Percentiles rank a stretch among this genome's conserved stretches.
Evolutionary conservation across 1,139 yeast genomes (phyloP).

Genomic region (Kodamaea fungicola): DNA sequence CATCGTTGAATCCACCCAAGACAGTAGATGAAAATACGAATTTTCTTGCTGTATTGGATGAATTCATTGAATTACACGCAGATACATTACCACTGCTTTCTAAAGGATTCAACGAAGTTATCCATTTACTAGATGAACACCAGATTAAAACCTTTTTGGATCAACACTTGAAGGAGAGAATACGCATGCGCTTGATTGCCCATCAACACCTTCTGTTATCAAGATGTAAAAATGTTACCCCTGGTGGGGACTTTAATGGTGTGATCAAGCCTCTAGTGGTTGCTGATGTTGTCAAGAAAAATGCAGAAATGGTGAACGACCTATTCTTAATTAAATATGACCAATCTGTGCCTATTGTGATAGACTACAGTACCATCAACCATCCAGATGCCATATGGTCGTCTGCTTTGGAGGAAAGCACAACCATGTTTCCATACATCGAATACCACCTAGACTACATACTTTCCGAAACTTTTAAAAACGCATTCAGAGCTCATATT

Average conservation of each 20-base stretch:
- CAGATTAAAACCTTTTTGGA: slow-evolving; percentile 63
- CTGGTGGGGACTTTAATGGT: slow-evolving; percentile 57
- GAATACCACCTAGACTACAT: slow-evolving; percentile 86
- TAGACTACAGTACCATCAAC: slow-evolving; percentile 41
- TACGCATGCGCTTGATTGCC: slow-evolving; percentile 78
- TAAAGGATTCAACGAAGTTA: slow-evolving; percentile 77
- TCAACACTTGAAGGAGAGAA: slow-evolving; percentile 77
- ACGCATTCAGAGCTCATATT: slow-evolving; percentile 81
- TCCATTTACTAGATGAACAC: slow-evolving; percentile 46
- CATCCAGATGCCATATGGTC: slow-evolving; percentile 34
- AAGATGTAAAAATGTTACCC: slow-evolving; percentile 15
- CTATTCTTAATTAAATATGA: slow-evolving; percentile 81
- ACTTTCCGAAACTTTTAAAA: slow-evolving; percentile 81
- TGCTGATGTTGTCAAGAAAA: slow-evolving; percentile 54
- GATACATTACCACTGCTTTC: slow-evolving; percentile 81
- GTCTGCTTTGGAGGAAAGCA: slow-evolving; percentile 21
- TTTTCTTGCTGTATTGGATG: slow-evolving; percentile 50
- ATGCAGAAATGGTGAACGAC: slow-evolving; percentile 75
- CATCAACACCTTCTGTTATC: slow-evolving; percentile 67
- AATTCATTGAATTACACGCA: slow-evolving; percentile 70
- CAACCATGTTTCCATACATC: slow-evolving; percentile 63
- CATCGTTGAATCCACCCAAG: slow-evolving; percentile 34
- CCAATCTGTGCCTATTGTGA: slow-evolving; percentile 56
- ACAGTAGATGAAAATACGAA: slow-evolving; percentile 51
- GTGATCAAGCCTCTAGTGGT: slow-evolving; percentile 65